phyloP scores from a whole-genome alignment of 805 yeast genomes.

The Isabelozyma pseudorhagii region DNA sequence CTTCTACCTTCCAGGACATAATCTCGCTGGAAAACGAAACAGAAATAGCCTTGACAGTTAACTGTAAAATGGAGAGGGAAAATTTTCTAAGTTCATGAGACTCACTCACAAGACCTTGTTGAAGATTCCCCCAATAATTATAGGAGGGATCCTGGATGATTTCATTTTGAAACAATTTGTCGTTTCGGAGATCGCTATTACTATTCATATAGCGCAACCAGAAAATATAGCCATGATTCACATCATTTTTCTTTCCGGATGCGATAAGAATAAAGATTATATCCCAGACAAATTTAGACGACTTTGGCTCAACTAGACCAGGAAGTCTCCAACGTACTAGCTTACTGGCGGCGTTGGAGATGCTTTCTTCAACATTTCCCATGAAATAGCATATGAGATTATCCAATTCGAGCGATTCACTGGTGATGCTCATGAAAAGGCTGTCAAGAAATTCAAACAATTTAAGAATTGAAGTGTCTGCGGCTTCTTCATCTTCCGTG shows the following conservation, averaged over 20 bases:
- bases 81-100: constrained; percentile 70
- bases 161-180: constrained; percentile 20
- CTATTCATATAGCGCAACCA: constrained; percentile 53
- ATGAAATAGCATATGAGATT: constrained; percentile 17
- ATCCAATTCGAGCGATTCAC: constrained; percentile 1
- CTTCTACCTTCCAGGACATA: constrained; percentile 43
- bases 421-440: neutral
- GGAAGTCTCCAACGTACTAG: constrained; percentile 55
- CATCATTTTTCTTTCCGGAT: constrained; percentile 18
- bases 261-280: constrained; percentile 35
- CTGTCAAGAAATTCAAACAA: neutral
- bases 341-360: constrained; percentile 36
- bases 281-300: constrained; percentile 41
- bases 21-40: constrained; percentile 29
- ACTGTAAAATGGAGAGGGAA: constrained; percentile 60
- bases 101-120: constrained; percentile 50
- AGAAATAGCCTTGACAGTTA: constrained; percentile 50
- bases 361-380: constrained; percentile 32
- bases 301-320: constrained; percentile 14
- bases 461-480: neutral
- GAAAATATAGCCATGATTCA: constrained; percentile 46
- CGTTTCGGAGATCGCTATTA: constrained; percentile 7
- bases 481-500: neutral
- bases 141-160: constrained; percentile 32
- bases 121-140: constrained; percentile 51